These are phyloP conservation scores for Trichomonascaceae sp. DNA, from an alignment of 1,139 yeast species.

Conservation along the genomic window DNA sequence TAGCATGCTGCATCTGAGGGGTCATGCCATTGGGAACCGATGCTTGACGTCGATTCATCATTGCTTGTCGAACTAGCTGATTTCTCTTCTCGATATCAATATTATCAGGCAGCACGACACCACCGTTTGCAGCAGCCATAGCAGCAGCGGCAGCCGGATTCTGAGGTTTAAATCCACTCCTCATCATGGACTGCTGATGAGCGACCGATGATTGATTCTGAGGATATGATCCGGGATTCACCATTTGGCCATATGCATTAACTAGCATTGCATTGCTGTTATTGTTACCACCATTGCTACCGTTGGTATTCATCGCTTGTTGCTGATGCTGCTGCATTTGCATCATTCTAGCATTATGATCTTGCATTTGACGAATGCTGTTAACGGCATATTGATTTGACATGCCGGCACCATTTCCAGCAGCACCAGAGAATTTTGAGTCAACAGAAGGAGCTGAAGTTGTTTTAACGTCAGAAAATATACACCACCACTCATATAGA, in stretches of 20 bases:
- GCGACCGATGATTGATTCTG: constrained; percentile 11
- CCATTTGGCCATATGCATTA: constrained; percentile 21
- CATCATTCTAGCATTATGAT: constrained; percentile 30
- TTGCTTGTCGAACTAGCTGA: constrained; percentile 25
- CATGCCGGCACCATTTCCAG: constrained; percentile 46
- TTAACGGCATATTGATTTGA: constrained; percentile 69
- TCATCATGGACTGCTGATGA: constrained; percentile 21
- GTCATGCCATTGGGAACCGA: constrained; percentile 20
- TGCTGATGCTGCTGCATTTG: constrained; percentile 26
- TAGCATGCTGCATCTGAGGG: constrained; percentile 23
- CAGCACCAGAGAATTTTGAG: background rate
- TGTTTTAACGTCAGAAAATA: constrained; percentile 89
- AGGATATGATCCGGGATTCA: constrained; percentile 15
- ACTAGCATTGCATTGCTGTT: constrained; percentile 10
- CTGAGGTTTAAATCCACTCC: constrained; percentile 15
- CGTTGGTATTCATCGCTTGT: constrained; percentile 19
- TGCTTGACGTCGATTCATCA: constrained; percentile 18
- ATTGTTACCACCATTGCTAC: background rate
- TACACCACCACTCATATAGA: constrained; percentile 92
- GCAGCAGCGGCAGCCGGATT: constrained; percentile 16
- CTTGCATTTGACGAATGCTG: constrained; percentile 52
- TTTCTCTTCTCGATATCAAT: constrained; percentile 27
- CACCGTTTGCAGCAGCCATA: constrained; percentile 11
- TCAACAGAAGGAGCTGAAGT: constrained; percentile 34
- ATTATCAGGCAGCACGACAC: constrained; percentile 21